Conservation (phyloP, 805 yeast species). For the Starmerella powellii region DNA sequence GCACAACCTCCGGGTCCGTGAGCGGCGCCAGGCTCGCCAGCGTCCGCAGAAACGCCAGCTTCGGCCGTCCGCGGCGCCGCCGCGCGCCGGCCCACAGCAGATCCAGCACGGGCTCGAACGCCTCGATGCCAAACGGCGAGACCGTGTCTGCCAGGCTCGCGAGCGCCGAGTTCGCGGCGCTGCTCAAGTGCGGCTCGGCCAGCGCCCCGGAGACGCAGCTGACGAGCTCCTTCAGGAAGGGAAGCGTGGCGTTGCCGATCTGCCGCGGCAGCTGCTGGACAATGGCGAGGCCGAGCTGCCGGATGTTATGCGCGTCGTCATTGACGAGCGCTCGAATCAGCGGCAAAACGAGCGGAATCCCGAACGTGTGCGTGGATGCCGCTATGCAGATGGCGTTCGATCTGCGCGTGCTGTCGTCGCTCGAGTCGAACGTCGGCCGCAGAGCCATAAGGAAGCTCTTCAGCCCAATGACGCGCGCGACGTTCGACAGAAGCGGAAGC, state of each 20-base stretch:
- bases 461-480: constrained; percentile 41
- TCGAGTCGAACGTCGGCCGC: constrained; percentile 70
- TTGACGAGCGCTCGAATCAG: constrained; percentile 64
- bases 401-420: constrained; percentile 69
- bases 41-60: constrained; percentile 61
- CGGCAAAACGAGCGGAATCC: constrained; percentile 66
- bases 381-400: constrained; percentile 71
- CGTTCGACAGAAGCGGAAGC: constrained; percentile 47
- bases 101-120: constrained; percentile 62
- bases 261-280: constrained; percentile 63
- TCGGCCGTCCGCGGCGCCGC: constrained; percentile 59
- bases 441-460: constrained; percentile 65
- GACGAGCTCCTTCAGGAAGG: constrained; percentile 55
- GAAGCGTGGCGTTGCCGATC: constrained; percentile 62
- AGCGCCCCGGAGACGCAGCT: constrained; percentile 36
- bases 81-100: constrained; percentile 72
- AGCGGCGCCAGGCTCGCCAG: constrained; percentile 71
- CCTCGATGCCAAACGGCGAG: constrained; percentile 79
- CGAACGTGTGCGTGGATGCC: constrained; percentile 67
- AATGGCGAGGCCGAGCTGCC: constrained; percentile 44
- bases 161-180: constrained; percentile 58
- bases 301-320: constrained; percentile 77
- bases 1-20: constrained; percentile 73
- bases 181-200: constrained; percentile 53
- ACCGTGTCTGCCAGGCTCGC: constrained; percentile 69